Conservation (phyloP, 768 basidiomycete genomes). For the Calocybe indica region DNA sequence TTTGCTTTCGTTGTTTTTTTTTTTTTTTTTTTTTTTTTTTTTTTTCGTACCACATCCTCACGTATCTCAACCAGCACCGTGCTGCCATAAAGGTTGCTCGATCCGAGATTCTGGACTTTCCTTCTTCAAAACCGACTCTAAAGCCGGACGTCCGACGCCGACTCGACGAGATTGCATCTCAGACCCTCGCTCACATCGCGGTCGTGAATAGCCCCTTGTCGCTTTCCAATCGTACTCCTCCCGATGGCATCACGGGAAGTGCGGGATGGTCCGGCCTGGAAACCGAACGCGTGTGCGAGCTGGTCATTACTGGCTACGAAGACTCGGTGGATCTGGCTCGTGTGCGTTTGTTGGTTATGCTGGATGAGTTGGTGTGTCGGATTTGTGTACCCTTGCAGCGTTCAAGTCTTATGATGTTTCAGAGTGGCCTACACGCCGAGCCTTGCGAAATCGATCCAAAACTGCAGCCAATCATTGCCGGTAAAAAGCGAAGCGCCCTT, state of each 20-base stretch:
- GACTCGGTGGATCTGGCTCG: constrained; percentile 90
- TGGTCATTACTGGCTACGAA: constrained; percentile 83
- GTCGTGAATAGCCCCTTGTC: constrained; percentile 84
- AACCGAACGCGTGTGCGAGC: constrained; percentile 89
- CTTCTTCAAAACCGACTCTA: constrained; percentile 69
- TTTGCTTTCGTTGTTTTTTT: constrained; percentile 8
- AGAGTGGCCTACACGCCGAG: constrained; percentile 92
- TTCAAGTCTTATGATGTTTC: constrained; percentile 13
- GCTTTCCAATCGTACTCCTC: constrained; percentile 69
- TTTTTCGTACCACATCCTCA: constrained; percentile 10
- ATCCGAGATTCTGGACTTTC: constrained; percentile 88
- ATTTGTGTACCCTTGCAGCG: not conserved
- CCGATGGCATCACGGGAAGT: constrained; percentile 69
- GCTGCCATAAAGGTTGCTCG: constrained; percentile 86
- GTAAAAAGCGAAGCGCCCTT: constrained; percentile 78
- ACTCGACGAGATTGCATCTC: constrained; percentile 91
- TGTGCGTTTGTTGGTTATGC: constrained; percentile 85
- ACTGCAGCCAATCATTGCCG: constrained; percentile 85
- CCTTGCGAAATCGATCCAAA: constrained; percentile 93
- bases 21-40: constrained; percentile 7
- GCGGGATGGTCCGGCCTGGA: constrained; percentile 89
- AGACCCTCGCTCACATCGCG: constrained; percentile 89
- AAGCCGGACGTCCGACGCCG: constrained; percentile 78
- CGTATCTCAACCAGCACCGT: constrained; percentile 51
- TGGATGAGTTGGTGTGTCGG: constrained; percentile 84